phyloP scores from a whole-genome alignment of 495 filamentous ascomycete genomes.

The Poronia punctata region DNA sequence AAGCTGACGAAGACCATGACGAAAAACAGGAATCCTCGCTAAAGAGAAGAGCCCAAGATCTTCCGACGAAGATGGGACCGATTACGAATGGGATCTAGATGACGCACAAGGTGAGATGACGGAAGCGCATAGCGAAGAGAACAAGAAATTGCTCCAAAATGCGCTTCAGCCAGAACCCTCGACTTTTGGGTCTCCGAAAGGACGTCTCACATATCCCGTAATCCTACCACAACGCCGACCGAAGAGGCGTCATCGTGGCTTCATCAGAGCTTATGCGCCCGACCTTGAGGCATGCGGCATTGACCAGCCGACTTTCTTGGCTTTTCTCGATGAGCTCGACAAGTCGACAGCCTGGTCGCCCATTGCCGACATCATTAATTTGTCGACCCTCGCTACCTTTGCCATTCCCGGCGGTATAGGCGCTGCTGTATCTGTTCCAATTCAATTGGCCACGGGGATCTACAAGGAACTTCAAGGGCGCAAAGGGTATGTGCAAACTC shows the following conservation, averaged over 20 bases:
- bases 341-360: constrained; percentile 24
- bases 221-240: too few relatives aligned
- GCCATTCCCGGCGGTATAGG: constrained; percentile 36
- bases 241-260: constrained; percentile 25
- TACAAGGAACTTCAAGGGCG: constrained; percentile 39
- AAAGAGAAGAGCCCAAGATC: too few relatives aligned
- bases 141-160: too few relatives aligned
- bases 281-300: constrained; percentile 32
- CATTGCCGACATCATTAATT: constrained; percentile 38
- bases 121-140: too few relatives aligned
- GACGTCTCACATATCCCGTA: too few relatives aligned
- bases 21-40: too few relatives aligned
- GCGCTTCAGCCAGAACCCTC: too few relatives aligned
- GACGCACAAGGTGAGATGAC: too few relatives aligned
- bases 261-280: constrained; percentile 36
- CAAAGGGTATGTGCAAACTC: constrained; percentile 8
- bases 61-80: too few relatives aligned
- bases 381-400: constrained; percentile 33
- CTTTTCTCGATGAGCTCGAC: constrained; percentile 33
- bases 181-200: too few relatives aligned
- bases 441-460: constrained; percentile 33
- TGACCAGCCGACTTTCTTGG: constrained; percentile 30
- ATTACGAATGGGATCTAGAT: too few relatives aligned
- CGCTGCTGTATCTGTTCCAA: constrained; percentile 37
- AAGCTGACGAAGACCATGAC: too few relatives aligned